Evolutionary conservation across 1,139 yeast genomes (phyloP), one percentile per base, ranked within the genome.

Genomic region (Blastobotrys illinoisensis): DNA sequence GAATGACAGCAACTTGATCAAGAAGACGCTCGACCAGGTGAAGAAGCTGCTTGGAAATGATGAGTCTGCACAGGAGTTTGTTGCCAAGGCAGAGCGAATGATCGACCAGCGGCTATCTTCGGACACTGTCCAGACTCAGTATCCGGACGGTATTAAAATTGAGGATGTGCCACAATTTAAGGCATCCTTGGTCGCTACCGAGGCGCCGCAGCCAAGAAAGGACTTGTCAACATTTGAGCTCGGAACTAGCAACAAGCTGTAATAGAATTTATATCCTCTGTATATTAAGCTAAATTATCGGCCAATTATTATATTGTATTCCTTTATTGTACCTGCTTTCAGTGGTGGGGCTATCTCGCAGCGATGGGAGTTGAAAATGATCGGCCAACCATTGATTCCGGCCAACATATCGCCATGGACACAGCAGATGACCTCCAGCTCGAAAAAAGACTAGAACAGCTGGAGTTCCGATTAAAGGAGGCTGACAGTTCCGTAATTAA

Each of bases 121-220:
- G 51, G 32, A 40, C 54, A n/a, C 3, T n/a, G 40, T 32, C 16
- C 24, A 50, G 9, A 53, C 55, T n/a, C 51, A 55, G 20, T 56
- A 57, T 49, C 62, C 64, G 7, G 59, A 64, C 13, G 67, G 67
- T 9, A 55, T 46, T 3, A 50, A 56, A 46, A 60, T 66, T 49
- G 56, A 57, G 5, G 63, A 67, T 48, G 62, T 64, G 24, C 62
- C 64, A 2, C 54, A 54, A 19, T 72, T 70, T 61, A 71, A 71
- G 60, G 54, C 70, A 19, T 51, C 60, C 13, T 54, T 70, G 55
- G 50, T 54, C 45, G 56, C 71, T 19, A 64, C 70, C 14, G 66
- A 63, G 24, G 73, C 74, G 4, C 73, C 75, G 1, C 54, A 50
- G 24, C 75, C 75, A 3, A 56, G 65, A 16, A 57, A 59, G 16